Base-by-base conservation (phyloP, 805 yeast species). In the Grigorovia humatica region DNA sequence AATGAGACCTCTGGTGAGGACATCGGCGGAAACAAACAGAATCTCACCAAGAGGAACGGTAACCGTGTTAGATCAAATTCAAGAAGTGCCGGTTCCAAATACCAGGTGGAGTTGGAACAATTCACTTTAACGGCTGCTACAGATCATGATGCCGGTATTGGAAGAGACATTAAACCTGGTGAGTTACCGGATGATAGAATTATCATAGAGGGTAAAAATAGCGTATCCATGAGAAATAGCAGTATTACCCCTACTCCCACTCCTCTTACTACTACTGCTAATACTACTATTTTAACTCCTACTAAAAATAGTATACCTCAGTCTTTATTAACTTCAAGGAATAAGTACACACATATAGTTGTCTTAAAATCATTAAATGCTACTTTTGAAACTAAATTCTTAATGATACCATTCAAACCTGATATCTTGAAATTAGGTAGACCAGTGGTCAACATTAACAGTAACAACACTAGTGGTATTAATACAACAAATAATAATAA, bases 401-500 rank as follows among this genome's bases (percentile, higher is more conserved):
- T 93, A 43, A 80, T 79, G 13, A 82, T 93, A 8, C 97, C 98
- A 1, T 75, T 79, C 52, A 75, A 73, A 53, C 99, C 99, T 0
- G 89, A 86, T 13, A 82, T 88, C 2, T 70, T 90, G 49, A 88
- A 88, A 63, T 73, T 93, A 23, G 99, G 99, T 1, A 77, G 99
- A 51, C 98, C 96, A 47, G 83, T 86, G 17, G 85, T 66, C 8
- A 59, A 57, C 41, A 57, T 54, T 13, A 56, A 48, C 40, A 42
- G 23, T 11, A 49, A 48, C 15, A 50, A 44, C n/a, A 51, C 29
- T 30, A 53, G 46, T 35, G 52, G 44, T 18, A 56, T 44, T 35
- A 30, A 38, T 20, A 45, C 47, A 19, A 49, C 47, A n/a, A 55
- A 49, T 43, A 47, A 47, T 20, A 44, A 11, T 43, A 48, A 49